Percentiles rank a stretch among this genome's conserved stretches.
Evolutionary conservation across 495 filamentous ascomycete species (phyloP).

Genomic region (Penicillium manginii): DNA sequence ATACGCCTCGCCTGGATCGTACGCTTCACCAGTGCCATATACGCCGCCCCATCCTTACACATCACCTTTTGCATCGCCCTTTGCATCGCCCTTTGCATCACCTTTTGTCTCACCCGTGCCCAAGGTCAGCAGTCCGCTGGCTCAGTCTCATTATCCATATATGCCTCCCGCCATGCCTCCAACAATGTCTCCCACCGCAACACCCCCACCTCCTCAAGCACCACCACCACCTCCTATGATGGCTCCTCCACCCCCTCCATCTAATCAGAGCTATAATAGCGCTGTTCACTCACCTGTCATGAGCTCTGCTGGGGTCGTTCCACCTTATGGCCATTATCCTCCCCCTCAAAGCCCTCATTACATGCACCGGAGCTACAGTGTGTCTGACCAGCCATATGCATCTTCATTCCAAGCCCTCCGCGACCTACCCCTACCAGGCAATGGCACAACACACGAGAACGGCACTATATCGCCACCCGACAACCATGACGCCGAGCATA

Average conservation of each 20-base stretch:
- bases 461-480: conserved; percentile 40
- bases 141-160: conserved; percentile 42
- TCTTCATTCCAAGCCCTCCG: conserved; percentile 39
- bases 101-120: conserved; percentile 39
- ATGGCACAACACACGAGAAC: conserved; percentile 30
- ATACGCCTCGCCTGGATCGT: conserved; percentile 16
- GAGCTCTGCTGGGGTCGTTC: conserved; percentile 37
- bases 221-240: conserved; percentile 4
- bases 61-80: conserved; percentile 23
- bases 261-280: conserved; percentile 34
- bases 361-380: conserved; percentile 37
- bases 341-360: conserved; percentile 29
- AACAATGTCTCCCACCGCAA: conserved; percentile 43
- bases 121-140: conserved; percentile 45
- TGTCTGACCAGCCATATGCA: conserved; percentile 29
- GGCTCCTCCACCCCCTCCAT: conserved; percentile 25
- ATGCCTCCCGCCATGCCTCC: conserved; percentile 46
- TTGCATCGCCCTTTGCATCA: conserved; percentile 23
- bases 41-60: conserved; percentile 13
- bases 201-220: conserved; percentile 20
- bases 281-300: conserved; percentile 45
- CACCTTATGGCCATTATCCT: conserved; percentile 43
- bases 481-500: conserved; percentile 36
- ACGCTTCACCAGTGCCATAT: conserved; percentile 8
- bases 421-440: conserved; percentile 27